Evolutionary conservation across 2,329 filamentous ascomycete genomes (phyloP).

Genomic region (Claviceps sp.): DNA sequence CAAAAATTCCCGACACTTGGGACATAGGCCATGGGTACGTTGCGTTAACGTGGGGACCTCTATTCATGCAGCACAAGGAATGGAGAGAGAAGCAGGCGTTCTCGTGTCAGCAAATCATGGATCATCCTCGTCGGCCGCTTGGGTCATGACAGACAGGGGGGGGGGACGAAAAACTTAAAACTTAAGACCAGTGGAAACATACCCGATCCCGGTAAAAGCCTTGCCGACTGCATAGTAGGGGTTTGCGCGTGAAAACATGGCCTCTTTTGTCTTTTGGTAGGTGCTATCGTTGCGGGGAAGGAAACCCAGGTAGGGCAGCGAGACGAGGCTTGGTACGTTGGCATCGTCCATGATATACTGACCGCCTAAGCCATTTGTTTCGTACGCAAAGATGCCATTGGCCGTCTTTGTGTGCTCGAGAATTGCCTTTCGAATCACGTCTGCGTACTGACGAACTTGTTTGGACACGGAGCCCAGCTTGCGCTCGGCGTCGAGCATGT

Average conservation of each 20-base stretch:
- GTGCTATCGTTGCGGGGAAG: constrained; percentile 43
- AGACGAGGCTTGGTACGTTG: constrained; percentile 55
- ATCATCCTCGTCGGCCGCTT: too few species aligned
- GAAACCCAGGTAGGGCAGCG: constrained; percentile 51
- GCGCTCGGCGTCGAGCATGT: constrained; percentile 53
- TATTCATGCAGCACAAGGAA: neutral
- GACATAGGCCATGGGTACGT: constrained; percentile 45
- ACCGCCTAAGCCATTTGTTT: constrained; percentile 62
- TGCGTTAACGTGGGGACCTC: constrained; percentile 52
- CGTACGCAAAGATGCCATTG: constrained; percentile 61
- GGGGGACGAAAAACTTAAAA: neutral
- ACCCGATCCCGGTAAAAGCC: constrained; percentile 15
- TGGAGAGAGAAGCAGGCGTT: too few species aligned
- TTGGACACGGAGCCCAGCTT: constrained; percentile 51
- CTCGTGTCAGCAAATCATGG: too few species aligned
- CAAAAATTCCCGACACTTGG: constrained; percentile 38
- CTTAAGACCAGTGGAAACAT: constrained; percentile 2
- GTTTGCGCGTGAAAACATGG: constrained; percentile 63
- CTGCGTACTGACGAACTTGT: constrained; percentile 25
- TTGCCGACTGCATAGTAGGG: constrained; percentile 48
- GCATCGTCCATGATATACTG: constrained; percentile 58
- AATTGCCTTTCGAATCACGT: constrained; percentile 59
- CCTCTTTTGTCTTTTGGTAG: constrained; percentile 68
- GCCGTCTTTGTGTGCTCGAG: constrained; percentile 25
- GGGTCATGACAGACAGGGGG: neutral